Evolutionary conservation across 345 rosid genomes (phyloP).

Genomic region (Diplotaxis tenuifolia): DNA sequence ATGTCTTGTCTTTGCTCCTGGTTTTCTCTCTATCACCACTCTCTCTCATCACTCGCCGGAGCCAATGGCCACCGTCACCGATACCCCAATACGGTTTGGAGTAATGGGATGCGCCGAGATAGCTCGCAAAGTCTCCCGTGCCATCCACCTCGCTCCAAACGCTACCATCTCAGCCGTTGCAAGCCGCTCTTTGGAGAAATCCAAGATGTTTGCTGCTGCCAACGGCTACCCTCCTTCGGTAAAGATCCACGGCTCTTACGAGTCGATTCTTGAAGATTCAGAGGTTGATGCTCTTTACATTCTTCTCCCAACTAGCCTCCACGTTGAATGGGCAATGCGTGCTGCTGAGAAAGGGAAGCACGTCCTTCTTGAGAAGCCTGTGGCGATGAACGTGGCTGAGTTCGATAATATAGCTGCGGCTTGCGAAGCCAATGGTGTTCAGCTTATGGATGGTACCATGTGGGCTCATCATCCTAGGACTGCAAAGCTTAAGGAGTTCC

Average conservation of each 20-base stretch:
- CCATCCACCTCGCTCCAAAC: conserved; percentile 68
- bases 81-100: conserved; percentile 50
- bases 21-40: not conserved
- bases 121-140: conserved; percentile 74
- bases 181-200: conserved; percentile 70
- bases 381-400: conserved; percentile 58
- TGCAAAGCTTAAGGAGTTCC: conserved; percentile 52
- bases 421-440: conserved; percentile 74
- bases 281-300: conserved; percentile 74
- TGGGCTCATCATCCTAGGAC: conserved; percentile 92
- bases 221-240: conserved; percentile 60
- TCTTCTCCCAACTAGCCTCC: conserved; percentile 81
- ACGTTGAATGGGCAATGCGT: conserved; percentile 64
- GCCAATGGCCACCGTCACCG: conserved; percentile 38
- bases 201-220: conserved; percentile 53
- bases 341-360: conserved; percentile 83
- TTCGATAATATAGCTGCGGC: conserved; percentile 64
- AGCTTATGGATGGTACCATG: conserved; percentile 97
- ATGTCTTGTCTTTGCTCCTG: not conserved
- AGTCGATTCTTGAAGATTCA: conserved; percentile 67
- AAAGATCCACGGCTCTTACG: conserved; percentile 77
- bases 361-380: conserved; percentile 79
- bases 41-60: conserved; percentile 12
- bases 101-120: conserved; percentile 83
- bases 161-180: conserved; percentile 65